phyloP scores from a whole-genome alignment of 2,329 filamentous ascomycete genomes.

The Stagonosporopsis rhizophila region DNA sequence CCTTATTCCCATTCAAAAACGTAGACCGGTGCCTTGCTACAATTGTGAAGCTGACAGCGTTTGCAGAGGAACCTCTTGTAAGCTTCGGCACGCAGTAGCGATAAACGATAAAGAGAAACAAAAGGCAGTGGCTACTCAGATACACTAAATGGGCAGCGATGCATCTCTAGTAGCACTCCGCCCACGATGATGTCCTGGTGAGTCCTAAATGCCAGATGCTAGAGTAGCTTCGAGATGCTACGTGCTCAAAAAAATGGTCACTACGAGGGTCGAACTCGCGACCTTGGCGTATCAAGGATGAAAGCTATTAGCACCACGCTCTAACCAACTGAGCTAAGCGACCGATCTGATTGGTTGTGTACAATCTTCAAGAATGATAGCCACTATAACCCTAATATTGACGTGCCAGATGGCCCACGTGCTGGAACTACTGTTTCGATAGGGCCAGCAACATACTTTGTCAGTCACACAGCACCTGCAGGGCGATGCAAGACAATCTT shows the following conservation, averaged over 20 bases:
- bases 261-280: slow-evolving; percentile 34
- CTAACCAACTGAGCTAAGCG: slow-evolving; percentile 35
- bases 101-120: neutral
- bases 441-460: neutral
- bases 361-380: no score
- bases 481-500: neutral
- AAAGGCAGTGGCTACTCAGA: no score
- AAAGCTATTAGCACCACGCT: slow-evolving; percentile 32
- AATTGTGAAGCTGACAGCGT: neutral
- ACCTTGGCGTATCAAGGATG: slow-evolving; percentile 27
- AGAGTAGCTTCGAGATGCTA: no score
- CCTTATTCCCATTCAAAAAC: no score
- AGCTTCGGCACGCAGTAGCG: neutral
- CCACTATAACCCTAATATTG: no score
- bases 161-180: neutral
- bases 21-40: neutral
- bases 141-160: no score
- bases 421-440: no score
- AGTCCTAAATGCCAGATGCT: no score
- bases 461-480: neutral
- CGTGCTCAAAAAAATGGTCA: slow-evolving; percentile 22
- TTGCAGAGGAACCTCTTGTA: no score
- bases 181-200: neutral
- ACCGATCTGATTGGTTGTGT: slow-evolving; percentile 17
- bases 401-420: no score